Evolutionary conservation across 495 filamentous ascomycete species (phyloP).

Genomic region (Trichoderma erinaceum): DNA sequence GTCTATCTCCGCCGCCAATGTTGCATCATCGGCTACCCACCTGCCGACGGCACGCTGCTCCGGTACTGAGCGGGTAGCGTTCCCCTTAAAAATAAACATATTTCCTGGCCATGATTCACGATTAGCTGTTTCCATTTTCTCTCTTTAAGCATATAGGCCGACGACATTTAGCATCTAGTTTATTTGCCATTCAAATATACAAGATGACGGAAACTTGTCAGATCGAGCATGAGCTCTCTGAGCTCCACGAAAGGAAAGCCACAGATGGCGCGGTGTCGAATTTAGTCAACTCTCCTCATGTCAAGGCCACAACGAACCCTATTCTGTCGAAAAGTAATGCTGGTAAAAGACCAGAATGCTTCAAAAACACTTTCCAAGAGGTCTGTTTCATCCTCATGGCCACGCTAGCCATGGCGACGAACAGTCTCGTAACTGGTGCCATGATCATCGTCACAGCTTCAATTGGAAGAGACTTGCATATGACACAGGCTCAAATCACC

Average conservation of each 20-base stretch:
- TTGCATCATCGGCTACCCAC: no score
- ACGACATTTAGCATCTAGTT: no score
- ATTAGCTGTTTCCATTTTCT: no score
- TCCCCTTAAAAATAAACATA: no score
- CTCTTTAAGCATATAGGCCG: no score
- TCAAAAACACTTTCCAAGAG: conserved; percentile 58
- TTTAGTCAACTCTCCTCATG: background rate
- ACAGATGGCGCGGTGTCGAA: background rate
- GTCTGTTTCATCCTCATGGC: conserved; percentile 60
- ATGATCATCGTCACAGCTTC: conserved; percentile 57
- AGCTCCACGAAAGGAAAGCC: background rate
- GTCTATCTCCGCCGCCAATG: no score
- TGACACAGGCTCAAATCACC: conserved; percentile 63
- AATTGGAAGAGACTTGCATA: conserved; percentile 54
- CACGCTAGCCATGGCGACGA: conserved; percentile 62
- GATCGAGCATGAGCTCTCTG: background rate
- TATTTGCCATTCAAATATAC: background rate
- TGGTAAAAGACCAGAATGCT: conserved; percentile 46
- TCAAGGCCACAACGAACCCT: background rate
- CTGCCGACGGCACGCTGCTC: no score
- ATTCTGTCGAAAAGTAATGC: background rate
- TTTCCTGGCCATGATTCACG: no score
- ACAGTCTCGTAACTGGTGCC: conserved; percentile 53
- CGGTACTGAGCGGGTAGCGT: no score
- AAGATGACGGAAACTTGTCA: background rate